Evolutionary conservation across 768 basidiomycete species (phyloP).

Genomic region (Auriculariales sp.): DNA sequence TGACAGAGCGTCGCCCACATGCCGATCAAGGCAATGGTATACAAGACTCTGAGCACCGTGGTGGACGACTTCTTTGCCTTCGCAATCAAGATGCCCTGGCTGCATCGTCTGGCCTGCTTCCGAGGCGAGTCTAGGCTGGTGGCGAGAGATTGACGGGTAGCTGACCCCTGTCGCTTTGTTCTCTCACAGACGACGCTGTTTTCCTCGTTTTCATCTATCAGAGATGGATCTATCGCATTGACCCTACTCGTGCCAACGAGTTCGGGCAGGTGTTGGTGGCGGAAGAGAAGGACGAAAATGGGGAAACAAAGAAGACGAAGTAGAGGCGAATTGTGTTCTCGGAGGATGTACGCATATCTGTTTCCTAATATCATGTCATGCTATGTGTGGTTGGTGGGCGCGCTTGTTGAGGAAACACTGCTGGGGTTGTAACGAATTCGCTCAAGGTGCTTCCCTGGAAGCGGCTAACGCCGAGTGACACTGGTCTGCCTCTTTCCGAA

Average conservation of each 20-base stretch:
- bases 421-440: too few relatives aligned
- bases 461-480: too few relatives aligned
- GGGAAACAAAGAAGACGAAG: conserved; percentile 12
- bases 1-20: conserved; percentile 85
- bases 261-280: conserved; percentile 60
- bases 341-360: too few relatives aligned
- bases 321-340: too few relatives aligned
- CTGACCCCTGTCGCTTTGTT: too few relatives aligned
- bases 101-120: conserved; percentile 63
- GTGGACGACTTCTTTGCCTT: conserved; percentile 94
- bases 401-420: too few relatives aligned
- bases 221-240: conserved; percentile 96
- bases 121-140: conserved; percentile 7
- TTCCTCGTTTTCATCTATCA: conserved; percentile 86
- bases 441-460: too few relatives aligned
- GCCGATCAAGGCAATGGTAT: conserved; percentile 98
- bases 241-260: conserved; percentile 90
- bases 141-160: too few relatives aligned
- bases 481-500: too few relatives aligned
- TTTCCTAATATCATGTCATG: too few relatives aligned
- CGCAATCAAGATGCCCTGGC: conserved; percentile 91
- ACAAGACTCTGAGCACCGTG: conserved; percentile 80
- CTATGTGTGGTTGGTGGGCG: too few relatives aligned
- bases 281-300: conserved; percentile 3
- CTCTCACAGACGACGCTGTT: conserved; percentile 69